These are phyloP conservation scores for Secale cereale DNA, from an alignment of 176 grass and related monocot species.

Conservation along the genomic window DNA sequence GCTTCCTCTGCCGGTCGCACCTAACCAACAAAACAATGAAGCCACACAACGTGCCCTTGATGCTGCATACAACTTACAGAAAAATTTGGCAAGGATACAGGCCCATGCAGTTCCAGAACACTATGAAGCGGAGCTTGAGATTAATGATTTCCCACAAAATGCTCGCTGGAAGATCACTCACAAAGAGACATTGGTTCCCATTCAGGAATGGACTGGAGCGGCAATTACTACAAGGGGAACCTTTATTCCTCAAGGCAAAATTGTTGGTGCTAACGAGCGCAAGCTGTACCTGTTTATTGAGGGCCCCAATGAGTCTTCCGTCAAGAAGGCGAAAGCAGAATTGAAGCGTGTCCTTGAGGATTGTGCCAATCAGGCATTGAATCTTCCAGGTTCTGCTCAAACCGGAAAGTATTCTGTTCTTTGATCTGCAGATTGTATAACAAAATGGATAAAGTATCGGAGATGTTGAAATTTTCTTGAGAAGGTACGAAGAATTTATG, in stretches of 20 bases:
- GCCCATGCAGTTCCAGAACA: conserved; percentile 86
- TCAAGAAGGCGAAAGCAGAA: conserved; percentile 94
- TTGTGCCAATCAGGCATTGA: conserved; percentile 74
- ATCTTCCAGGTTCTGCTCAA: conserved; percentile 83
- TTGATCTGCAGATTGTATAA: conserved; percentile 34
- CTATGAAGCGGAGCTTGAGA: conserved; percentile 96
- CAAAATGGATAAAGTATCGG: not conserved
- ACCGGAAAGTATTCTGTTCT: conserved; percentile 92
- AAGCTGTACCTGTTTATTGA: conserved; percentile 95
- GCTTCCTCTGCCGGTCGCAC: conserved; percentile 44
- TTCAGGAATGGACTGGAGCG: conserved; percentile 90
- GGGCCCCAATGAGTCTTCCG: conserved; percentile 75
- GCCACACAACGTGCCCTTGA: conserved; percentile 84
- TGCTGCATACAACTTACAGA: conserved; percentile 80
- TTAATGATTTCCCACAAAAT: conserved; percentile 94
- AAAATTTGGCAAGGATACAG: conserved; percentile 92
- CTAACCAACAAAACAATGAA: conserved; percentile 56
- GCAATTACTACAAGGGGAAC: conserved; percentile 86
- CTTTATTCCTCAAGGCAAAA: conserved; percentile 77
- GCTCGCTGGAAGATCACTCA: conserved; percentile 94
- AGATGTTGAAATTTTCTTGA: conserved; percentile 2
- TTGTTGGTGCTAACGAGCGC: conserved; percentile 73
- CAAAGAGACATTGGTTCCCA: conserved; percentile 90
- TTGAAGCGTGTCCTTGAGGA: conserved; percentile 88
- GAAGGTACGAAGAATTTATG: conserved; percentile 27